Percentiles rank a stretch among this genome's conserved stretches.
phyloP scores from a whole-genome alignment of 2,329 filamentous ascomycete species.

The Lachnellula occidentalis region DNA sequence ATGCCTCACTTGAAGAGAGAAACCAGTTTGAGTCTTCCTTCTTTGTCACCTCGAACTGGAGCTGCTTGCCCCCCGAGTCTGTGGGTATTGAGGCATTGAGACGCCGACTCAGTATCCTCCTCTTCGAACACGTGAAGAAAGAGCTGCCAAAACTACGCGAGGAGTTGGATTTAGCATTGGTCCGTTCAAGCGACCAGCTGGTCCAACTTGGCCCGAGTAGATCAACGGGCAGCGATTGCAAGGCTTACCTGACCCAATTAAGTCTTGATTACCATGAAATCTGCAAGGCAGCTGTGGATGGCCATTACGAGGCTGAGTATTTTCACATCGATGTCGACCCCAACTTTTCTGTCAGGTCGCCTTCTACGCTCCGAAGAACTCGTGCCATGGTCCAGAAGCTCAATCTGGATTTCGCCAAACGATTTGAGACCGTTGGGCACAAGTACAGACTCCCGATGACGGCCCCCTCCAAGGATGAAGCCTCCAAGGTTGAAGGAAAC shows the following conservation, averaged over 20 bases:
- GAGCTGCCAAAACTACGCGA: constrained; percentile 15
- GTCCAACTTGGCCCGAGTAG: too few relatives aligned
- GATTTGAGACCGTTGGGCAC: not conserved
- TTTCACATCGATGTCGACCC: constrained; percentile 3
- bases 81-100: constrained; percentile 1
- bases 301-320: constrained; percentile 10
- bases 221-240: too few relatives aligned
- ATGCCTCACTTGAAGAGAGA: constrained; percentile 26
- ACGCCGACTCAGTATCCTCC: not conserved
- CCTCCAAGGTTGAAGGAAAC: too few relatives aligned
- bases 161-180: too few relatives aligned
- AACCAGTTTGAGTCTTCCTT: too few relatives aligned
- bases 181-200: too few relatives aligned
- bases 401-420: constrained; percentile 5
- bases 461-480: too few relatives aligned
- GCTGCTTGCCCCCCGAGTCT: too few relatives aligned
- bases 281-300: constrained; percentile 8
- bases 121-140: constrained; percentile 12
- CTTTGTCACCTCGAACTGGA: constrained; percentile 34
- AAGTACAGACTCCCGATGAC: constrained; percentile 5
- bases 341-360: too few relatives aligned
- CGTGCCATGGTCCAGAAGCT: constrained; percentile 8
- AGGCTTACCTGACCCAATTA: constrained; percentile 2
- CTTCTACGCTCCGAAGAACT: too few relatives aligned
- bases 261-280: constrained; percentile 1